Evolutionary conservation across 2,329 filamentous ascomycete genomes (phyloP).

Genomic region (Chalaropsis ovoidea): DNA sequence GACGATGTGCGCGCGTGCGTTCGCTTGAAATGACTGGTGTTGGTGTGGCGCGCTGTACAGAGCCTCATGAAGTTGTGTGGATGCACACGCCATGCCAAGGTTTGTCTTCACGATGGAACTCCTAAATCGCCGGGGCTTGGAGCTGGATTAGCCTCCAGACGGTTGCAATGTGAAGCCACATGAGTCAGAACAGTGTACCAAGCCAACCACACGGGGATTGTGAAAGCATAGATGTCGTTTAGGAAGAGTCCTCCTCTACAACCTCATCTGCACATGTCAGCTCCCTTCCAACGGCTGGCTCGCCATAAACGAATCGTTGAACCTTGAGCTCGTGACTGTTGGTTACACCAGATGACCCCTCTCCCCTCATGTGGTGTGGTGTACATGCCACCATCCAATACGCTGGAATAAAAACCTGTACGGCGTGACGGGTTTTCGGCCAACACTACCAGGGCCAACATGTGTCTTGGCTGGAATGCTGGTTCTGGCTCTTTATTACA

Average conservation of each 20-base stretch:
- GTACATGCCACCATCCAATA: not conserved
- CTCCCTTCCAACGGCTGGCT: too few species aligned
- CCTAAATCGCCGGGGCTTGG: not conserved
- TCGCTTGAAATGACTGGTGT: too few species aligned
- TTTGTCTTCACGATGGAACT: not conserved
- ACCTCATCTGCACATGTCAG: too few species aligned
- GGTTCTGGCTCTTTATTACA: too few species aligned
- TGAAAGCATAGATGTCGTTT: too few species aligned
- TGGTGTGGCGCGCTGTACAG: too few species aligned
- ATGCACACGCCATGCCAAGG: too few species aligned
- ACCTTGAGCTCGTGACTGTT: not conserved
- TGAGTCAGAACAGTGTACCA: not conserved
- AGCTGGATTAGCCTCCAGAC: not conserved
- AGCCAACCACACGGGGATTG: too few species aligned
- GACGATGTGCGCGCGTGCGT: not conserved
- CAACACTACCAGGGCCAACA: not conserved
- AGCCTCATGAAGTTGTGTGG: too few species aligned
- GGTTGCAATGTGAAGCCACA: not conserved
- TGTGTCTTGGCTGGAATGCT: too few species aligned
- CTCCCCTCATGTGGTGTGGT: not conserved
- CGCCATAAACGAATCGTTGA: not conserved
- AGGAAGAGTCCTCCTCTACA: too few species aligned
- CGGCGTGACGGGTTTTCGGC: not conserved
- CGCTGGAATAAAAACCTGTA: not conserved
- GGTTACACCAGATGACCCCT: constrained; percentile 1